Evolutionary conservation across 805 yeast species (phyloP).

Genomic region (Candida maesae): DNA sequence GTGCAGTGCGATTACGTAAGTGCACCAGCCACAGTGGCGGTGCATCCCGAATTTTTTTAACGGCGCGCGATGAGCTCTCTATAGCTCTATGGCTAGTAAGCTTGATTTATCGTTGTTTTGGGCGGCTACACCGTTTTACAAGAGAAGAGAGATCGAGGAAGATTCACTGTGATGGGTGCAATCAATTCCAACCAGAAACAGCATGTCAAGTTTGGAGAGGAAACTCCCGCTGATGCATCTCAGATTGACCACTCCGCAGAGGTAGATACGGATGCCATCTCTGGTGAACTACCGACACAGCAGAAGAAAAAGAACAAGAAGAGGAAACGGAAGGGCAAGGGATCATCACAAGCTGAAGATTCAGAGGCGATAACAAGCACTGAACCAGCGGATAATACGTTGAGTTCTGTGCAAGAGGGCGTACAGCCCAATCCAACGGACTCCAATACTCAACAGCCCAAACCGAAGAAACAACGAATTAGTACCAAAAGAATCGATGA

Average conservation of each 20-base stretch:
- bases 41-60: neutral
- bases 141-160: too few species aligned
- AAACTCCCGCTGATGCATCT: neutral
- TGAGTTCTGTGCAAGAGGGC: too few species aligned
- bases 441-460: conserved; percentile 4
- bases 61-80: neutral
- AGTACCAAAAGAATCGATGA: conserved; percentile 9
- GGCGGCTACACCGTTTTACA: too few species aligned
- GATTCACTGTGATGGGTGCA: neutral
- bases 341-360: neutral
- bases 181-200: conserved; percentile 10
- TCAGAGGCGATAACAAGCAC: neutral
- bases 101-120: too few species aligned
- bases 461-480: conserved; percentile 6
- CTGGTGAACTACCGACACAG: conserved; percentile 1
- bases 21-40: conserved; percentile 1
- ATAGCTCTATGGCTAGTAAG: too few species aligned
- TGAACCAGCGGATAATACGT: neutral
- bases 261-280: too few species aligned
- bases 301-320: conserved; percentile 19
- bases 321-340: conserved; percentile 11
- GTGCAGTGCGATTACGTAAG: neutral
- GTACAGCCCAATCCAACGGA: too few species aligned
- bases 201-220: conserved; percentile 10
- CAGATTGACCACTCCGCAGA: too few species aligned